Evolutionary conservation across 164 flowering plant genomes (phyloP).

Genomic region (Magnolia officinalis): DNA sequence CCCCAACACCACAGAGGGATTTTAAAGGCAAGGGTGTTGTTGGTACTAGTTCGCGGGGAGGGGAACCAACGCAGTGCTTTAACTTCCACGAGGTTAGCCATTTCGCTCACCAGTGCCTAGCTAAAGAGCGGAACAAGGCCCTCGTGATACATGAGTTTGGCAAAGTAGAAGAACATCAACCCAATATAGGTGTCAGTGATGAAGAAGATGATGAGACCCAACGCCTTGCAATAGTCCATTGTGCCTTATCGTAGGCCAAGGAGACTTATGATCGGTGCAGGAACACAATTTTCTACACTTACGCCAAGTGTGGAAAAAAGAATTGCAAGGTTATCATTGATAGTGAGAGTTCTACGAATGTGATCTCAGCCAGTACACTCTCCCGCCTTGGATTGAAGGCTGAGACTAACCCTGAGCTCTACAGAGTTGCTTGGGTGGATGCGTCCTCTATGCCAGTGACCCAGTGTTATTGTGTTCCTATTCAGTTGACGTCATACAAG

Average conservation of each 20-base stretch:
- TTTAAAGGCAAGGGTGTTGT: too few species aligned
- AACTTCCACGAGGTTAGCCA: too few species aligned
- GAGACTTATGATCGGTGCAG: not conserved
- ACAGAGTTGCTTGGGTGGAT: not conserved
- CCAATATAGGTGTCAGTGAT: too few species aligned
- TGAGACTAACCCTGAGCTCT: not conserved
- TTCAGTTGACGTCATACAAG: not conserved
- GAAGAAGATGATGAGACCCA: too few species aligned
- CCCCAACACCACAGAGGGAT: too few species aligned
- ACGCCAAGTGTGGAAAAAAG: not conserved
- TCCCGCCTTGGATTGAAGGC: not conserved
- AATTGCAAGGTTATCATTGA: not conserved
- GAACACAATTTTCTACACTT: not conserved
- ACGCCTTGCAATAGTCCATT: not conserved
- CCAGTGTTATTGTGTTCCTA: not conserved
- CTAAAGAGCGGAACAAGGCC: too few species aligned
- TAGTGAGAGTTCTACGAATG: not conserved
- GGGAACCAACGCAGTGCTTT: too few species aligned
- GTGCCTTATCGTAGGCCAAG: not conserved
- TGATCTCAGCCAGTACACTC: not conserved
- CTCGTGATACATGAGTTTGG: too few species aligned
- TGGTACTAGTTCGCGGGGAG: too few species aligned
- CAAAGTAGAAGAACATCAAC: too few species aligned
- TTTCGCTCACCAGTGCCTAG: too few species aligned
- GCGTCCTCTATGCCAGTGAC: not conserved